A percentile compares a stretch with the other conserved stretches of the same genome.
Conservation (phyloP, 805 yeast species). For the Pichia californica region DNA sequence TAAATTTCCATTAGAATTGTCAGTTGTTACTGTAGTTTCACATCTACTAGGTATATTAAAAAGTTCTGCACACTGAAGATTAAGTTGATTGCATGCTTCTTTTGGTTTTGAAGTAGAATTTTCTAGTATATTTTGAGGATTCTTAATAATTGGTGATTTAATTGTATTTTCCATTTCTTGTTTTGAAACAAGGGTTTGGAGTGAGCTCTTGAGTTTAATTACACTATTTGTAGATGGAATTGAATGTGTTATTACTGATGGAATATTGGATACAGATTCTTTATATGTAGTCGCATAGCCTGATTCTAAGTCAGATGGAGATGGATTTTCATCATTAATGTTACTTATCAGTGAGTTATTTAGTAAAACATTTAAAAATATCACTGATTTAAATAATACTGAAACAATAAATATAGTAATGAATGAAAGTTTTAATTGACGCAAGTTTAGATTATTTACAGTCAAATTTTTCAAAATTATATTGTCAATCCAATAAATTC, state of each 20-base stretch:
- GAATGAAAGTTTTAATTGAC: constrained; percentile 6
- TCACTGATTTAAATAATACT: neutral
- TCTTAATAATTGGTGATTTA: neutral
- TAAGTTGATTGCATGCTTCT: neutral
- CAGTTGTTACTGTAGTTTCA: neutral
- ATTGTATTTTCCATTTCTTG: neutral
- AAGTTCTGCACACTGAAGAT: neutral
- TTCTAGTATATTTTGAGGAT: too few relatives aligned
- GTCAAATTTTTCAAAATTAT: neutral
- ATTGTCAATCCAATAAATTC: constrained; percentile 13
- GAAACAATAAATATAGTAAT: constrained; percentile 9
- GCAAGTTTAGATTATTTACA: neutral
- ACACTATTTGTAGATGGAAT: neutral
- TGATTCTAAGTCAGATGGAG: neutral
- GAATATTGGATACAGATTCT: neutral
- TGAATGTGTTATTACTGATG: neutral
- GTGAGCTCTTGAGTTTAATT: constrained; percentile 4
- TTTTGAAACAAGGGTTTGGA: constrained; percentile 7
- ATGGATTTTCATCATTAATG: neutral
- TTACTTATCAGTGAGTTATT: too few relatives aligned
- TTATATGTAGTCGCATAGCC: neutral
- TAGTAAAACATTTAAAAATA: neutral
- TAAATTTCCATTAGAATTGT: too few relatives aligned
- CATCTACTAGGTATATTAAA: neutral
- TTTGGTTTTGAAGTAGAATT: neutral